Evolutionary conservation across 1,284 basidiomycete genomes (phyloP).

Genomic region (Pseudozyma flocculosa): DNA sequence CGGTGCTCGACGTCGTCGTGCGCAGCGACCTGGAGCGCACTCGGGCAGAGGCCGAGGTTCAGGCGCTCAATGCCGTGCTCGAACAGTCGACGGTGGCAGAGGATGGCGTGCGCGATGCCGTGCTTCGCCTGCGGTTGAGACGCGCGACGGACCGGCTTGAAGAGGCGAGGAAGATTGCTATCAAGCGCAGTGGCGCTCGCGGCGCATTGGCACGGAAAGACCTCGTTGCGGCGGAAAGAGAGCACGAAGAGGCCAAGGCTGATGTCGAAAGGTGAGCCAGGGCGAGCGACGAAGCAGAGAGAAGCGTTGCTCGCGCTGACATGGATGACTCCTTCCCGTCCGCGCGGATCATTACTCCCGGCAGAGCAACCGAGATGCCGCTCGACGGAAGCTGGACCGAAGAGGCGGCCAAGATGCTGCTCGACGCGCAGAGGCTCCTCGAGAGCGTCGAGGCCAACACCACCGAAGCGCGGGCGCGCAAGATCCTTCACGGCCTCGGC

Average conservation of each 20-base stretch:
- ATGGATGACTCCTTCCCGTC: no score
- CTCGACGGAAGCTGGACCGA: conserved; percentile 32
- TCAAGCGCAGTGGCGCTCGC: conserved; percentile 66
- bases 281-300: not conserved
- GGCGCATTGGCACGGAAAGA: conserved; percentile 67
- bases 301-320: no score
- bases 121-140: conserved; percentile 43
- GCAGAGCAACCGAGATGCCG: conserved; percentile 3
- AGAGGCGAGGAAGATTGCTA: conserved; percentile 65
- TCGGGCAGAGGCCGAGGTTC: conserved; percentile 45
- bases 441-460: conserved; percentile 59
- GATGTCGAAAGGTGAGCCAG: conserved; percentile 9
- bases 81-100: conserved; percentile 37
- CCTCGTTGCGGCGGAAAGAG: conserved; percentile 59
- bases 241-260: conserved; percentile 53
- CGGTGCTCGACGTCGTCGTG: conserved; percentile 58
- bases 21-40: conserved; percentile 56
- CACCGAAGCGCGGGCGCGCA: conserved; percentile 65
- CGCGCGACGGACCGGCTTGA: conserved; percentile 60
- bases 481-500: conserved; percentile 69
- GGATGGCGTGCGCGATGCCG: conserved; percentile 35
- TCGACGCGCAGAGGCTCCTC: conserved; percentile 39
- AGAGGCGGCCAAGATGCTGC: conserved; percentile 58
- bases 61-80: conserved; percentile 52
- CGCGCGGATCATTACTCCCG: no score